Percentiles rank a stretch among this genome's conserved stretches.
Evolutionary conservation across 179 eudicot species (phyloP).

Genomic region (Amaranthus tricolor): DNA sequence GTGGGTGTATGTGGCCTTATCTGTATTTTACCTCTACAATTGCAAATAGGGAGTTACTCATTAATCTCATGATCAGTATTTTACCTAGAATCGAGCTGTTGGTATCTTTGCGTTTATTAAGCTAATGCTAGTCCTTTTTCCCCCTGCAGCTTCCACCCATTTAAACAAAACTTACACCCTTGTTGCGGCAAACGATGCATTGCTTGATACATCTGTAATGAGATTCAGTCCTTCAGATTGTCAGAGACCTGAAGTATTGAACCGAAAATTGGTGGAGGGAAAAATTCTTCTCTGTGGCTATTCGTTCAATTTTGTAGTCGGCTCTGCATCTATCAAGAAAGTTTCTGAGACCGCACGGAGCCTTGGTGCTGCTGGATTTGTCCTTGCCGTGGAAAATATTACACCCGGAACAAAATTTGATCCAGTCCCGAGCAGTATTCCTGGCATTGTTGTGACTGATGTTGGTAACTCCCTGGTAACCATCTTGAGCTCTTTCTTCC

Average conservation of each 20-base stretch:
- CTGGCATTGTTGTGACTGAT: slow-evolving; percentile 87
- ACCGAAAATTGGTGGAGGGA: slow-evolving; percentile 78
- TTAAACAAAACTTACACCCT: slow-evolving; percentile 60
- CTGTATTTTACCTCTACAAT: background rate
- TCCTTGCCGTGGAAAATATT: slow-evolving; percentile 90
- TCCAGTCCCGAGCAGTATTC: slow-evolving; percentile 85
- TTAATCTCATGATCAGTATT: background rate
- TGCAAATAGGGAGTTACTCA: background rate
- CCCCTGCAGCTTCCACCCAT: slow-evolving; percentile 77
- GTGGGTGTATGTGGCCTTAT: no score
- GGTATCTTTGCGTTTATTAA: background rate
- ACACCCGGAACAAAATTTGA: slow-evolving; percentile 96
- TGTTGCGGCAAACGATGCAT: slow-evolving; percentile 89
- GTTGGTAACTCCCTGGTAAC: slow-evolving; percentile 74
- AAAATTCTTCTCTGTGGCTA: slow-evolving; percentile 94
- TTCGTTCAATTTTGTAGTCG: slow-evolving; percentile 87
- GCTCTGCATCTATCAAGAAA: slow-evolving; percentile 84
- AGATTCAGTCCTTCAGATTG: slow-evolving; percentile 85
- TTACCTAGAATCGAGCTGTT: no score
- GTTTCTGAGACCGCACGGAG: slow-evolving; percentile 84
- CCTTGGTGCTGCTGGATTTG: slow-evolving; percentile 92
- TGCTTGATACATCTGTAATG: slow-evolving; percentile 63
- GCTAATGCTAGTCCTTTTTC: slow-evolving; percentile 19
- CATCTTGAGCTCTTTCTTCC: slow-evolving; percentile 5
- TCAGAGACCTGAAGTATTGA: slow-evolving; percentile 83